Conservation (phyloP, 2,329 filamentous ascomycete species). For the Cladophialophora chaetospira region DNA sequence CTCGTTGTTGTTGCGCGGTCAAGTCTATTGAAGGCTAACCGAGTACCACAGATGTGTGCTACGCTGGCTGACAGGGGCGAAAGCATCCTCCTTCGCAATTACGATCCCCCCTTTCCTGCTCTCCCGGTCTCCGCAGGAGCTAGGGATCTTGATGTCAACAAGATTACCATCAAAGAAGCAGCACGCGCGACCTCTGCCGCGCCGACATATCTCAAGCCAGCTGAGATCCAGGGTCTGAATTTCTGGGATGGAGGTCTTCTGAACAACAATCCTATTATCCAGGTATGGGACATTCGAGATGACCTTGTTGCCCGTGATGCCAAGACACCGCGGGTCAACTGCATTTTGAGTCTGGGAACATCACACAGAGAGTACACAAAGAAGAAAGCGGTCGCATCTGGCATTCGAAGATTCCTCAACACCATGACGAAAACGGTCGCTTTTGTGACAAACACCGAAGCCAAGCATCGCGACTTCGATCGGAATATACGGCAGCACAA, state of each 20-base stretch:
- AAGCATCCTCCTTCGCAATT: conserved; percentile 25
- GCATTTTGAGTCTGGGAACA: conserved; percentile 25
- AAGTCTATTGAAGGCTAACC: no score
- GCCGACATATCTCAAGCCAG: conserved; percentile 27
- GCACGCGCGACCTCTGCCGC: conserved; percentile 27
- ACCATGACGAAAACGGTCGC: conserved; percentile 21
- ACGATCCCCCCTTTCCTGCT: conserved; percentile 15
- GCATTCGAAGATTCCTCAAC: conserved; percentile 19
- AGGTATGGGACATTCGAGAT: conserved; percentile 26
- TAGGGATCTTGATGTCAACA: conserved; percentile 18
- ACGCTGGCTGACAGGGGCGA: conserved; percentile 25
- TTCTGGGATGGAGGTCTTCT: conserved; percentile 30
- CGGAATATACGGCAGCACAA: conserved; percentile 27
- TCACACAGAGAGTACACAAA: conserved; percentile 22
- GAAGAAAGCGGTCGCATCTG: background rate
- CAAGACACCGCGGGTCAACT: conserved; percentile 15
- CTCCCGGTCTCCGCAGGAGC: conserved; percentile 23
- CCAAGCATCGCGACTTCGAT: conserved; percentile 30
- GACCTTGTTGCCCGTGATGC: conserved; percentile 16
- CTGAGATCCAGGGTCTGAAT: conserved; percentile 21
- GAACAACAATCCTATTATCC: conserved; percentile 30
- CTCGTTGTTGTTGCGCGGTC: no score
- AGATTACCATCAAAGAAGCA: conserved; percentile 27
- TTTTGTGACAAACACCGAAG: conserved; percentile 29
- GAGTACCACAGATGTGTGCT: no score